Base-by-base conservation (phyloP, 106 monocot genomes). In the Acorus gramineus region DNA sequence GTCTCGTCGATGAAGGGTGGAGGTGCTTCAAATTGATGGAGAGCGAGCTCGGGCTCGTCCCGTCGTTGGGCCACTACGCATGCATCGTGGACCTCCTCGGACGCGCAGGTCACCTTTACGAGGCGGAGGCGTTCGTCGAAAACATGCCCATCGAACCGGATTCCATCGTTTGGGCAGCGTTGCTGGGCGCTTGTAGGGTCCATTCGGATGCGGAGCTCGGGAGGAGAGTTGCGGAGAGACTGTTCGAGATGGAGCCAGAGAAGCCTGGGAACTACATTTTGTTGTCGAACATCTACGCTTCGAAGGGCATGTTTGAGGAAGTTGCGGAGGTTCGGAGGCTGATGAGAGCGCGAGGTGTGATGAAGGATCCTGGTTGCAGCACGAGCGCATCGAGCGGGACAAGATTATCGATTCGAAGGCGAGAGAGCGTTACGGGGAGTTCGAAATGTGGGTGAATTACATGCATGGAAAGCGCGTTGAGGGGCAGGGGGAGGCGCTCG, bases 41-140 rank as follows among this genome's bases (percentile, higher is more conserved):
- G 53, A 74, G 50, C 50, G 75, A 78, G 53, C 81, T 78, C 43
- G 66, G 70, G 2, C 61, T 85, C n/a, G 71, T 71, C 70, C 86
- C 86, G 62, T 49, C 64, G 44, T 57, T 66, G 4, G 64, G 64
- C 5, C 86, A 86, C 50, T 86, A 86, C 61, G 76, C 81, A 1
- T 89, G 84, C 44, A 74, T 84, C 56, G 84, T 89, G 5, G 84
- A 84, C 57, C 76, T 89, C 14, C 81, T 89, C 9, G 81, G 84
- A 11, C 81, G 89, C 7, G 78, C 89, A 1, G 89, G 84, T 45
- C 73, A 14, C 8, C 53, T 89, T 28, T 48, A 73, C 55, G 79
- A 89, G 56, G 84, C 84, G 0, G 74, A 82, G 49, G 56, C 11
- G n/a, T 77, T 89, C 61, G 79, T 89, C 3, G 62, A 66, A 3